phyloP scores from a whole-genome alignment of 306 rosid species.

The Pyrus betulifolia region DNA sequence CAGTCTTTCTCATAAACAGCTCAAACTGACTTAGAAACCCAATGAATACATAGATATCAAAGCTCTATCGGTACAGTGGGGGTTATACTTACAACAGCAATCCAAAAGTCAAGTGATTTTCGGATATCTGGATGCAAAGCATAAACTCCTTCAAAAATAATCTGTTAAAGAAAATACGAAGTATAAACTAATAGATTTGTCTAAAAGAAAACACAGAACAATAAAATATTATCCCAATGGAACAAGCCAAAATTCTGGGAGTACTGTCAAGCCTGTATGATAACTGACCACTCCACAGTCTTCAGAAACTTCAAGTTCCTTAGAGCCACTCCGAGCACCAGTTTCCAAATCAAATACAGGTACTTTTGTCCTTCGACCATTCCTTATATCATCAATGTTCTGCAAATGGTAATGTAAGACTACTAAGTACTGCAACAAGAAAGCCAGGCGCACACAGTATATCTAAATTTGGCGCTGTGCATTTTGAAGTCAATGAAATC shows the following conservation, averaged over 20 bases:
- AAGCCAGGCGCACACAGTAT: not conserved
- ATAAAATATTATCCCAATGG: constrained; percentile 1
- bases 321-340: constrained; percentile 87
- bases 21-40: not conserved
- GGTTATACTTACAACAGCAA: constrained; percentile 76
- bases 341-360: constrained; percentile 91
- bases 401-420: constrained; percentile 31
- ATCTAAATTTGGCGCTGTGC: not conserved
- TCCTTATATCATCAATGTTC: constrained; percentile 90
- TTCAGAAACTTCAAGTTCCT: constrained; percentile 96
- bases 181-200: not conserved
- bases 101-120: constrained; percentile 89
- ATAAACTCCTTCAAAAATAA: constrained; percentile 96
- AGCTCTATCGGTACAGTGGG: constrained; percentile 10
- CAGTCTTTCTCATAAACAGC: constrained; percentile 6
- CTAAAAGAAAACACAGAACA: not conserved
- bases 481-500: not conserved
- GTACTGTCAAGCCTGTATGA: constrained; percentile 9
- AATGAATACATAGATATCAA: not conserved
- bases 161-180: constrained; percentile 40
- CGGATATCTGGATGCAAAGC: constrained; percentile 97
- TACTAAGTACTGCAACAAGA: not conserved
- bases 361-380: constrained; percentile 73
- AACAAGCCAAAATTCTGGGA: constrained; percentile 9
- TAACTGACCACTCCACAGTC: constrained; percentile 98